A percentile compares a stretch with the other conserved stretches of the same genome.
Conservation (phyloP, 352 stramenopile species). For the Phytopythium montanum region DNA sequence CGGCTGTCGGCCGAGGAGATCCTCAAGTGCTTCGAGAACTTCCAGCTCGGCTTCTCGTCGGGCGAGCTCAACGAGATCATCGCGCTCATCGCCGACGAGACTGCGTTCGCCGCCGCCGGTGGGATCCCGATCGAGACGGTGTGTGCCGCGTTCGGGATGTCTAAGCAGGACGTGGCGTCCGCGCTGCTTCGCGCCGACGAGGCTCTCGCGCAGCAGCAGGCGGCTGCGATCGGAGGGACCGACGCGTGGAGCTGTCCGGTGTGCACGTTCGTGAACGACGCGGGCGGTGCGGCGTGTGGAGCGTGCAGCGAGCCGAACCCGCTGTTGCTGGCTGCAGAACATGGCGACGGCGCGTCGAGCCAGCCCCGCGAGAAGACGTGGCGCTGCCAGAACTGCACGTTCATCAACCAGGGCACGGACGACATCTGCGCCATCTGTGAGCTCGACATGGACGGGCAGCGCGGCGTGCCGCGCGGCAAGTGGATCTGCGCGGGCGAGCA, state of each 20-base stretch:
- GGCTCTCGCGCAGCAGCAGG: conserved; percentile 11
- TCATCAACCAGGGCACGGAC: conserved; percentile 77
- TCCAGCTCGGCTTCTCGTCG: conserved; percentile 79
- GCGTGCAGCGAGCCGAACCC: conserved; percentile 68
- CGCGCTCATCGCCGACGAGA: conserved; percentile 58
- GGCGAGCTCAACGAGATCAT: conserved; percentile 85
- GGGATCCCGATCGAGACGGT: conserved; percentile 63
- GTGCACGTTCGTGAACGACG: conserved; percentile 80
- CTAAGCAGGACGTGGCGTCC: conserved; percentile 41
- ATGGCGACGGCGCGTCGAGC: conserved; percentile 7
- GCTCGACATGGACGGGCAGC: conserved; percentile 72
- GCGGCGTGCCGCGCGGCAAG: conserved; percentile 75
- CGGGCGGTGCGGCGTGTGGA: conserved; percentile 27
- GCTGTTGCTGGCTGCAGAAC: conserved; percentile 25
- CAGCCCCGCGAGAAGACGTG: conserved; percentile 55
- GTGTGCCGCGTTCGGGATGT: conserved; percentile 65
- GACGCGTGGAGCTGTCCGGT: conserved; percentile 60
- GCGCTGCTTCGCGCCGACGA: conserved; percentile 53
- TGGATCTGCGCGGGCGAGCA: conserved; percentile 84
- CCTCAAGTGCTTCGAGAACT: conserved; percentile 84
- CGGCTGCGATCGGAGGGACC: conserved; percentile 8
- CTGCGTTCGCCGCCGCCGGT: conserved; percentile 35
- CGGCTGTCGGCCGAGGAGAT: conserved; percentile 64
- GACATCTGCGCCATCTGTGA: conserved; percentile 79
- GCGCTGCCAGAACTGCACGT: conserved; percentile 84